Base-by-base conservation (phyloP, 305 asterid species). In the Fraxinus sp. region DNA sequence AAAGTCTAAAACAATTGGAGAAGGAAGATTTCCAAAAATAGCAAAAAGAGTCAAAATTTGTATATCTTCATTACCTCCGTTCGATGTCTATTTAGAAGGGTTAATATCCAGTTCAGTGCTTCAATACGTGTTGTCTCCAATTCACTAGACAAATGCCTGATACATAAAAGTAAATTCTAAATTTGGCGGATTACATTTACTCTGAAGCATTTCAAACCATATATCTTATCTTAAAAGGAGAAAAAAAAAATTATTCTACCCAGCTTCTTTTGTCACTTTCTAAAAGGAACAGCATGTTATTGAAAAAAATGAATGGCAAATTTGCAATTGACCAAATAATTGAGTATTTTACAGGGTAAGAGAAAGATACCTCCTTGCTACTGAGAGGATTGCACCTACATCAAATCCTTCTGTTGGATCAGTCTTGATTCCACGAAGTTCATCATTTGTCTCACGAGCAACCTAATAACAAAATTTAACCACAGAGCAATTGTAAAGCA, bases 61-160 rank as follows among this genome's bases (percentile, higher is more conserved):
- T 79, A 18, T 79, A 83, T 68, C 43, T 18, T 86, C 73, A 74
- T 84, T 85, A 95, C 98, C 98, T 92, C 98, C 7, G 83, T 78
- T 66, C 98, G 91, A 85, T 94, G 94, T 83, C 93, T 90, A 85
- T 85, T 90, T 85, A 97, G 85, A 33, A 97, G 94, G 83, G 91
- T 89, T 75, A 91, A 89, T 86, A 97, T 94, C 99, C 99, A 97
- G 82, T 92, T 93, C 87, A 97, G 87, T 82, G 99, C 96, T 91
- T 97, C 99, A 85, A 95, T 97, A 43, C 99, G 98, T 14, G 98
- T 94, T 76, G 98, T 98, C 91, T 95, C 99, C 92, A 91, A 95
- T 83, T 95, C 98, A 88, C 96, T 92, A 83, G 97, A 90, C 78
- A 97, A 90, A 89, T 95, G 97, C 89, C 99, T 97, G 91, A 78